Conservation (phyloP, 1,284 basidiomycete species). For the Papiliotrema nemorosa region DNA sequence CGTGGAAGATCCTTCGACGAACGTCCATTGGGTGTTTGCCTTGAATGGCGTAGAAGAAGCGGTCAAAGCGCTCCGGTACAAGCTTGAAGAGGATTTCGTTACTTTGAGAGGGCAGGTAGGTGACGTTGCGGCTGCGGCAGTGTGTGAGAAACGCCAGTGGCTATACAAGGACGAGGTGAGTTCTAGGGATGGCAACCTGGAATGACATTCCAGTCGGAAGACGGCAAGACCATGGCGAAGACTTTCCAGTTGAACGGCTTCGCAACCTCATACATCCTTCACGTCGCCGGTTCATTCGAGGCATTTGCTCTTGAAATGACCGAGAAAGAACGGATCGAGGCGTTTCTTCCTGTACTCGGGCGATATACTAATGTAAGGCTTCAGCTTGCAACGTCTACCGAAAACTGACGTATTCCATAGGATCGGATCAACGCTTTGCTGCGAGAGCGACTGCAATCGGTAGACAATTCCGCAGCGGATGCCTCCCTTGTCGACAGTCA, state of each 20-base stretch:
- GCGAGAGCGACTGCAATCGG: background rate
- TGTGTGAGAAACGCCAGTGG: conserved; percentile 5
- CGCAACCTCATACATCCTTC: conserved; percentile 6
- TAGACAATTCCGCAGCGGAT: background rate
- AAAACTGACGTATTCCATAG: background rate
- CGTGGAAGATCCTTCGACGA: background rate
- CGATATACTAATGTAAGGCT: background rate
- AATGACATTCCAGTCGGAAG: background rate
- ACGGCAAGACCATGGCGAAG: background rate
- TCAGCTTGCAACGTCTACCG: background rate
- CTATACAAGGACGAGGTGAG: conserved; percentile 4
- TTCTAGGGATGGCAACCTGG: background rate
- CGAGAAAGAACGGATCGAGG: background rate
- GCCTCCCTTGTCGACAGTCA: too few relatives aligned
- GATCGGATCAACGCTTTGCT: background rate
- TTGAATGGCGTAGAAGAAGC: conserved; percentile 11
- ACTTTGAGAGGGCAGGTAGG: background rate
- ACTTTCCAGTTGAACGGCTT: conserved; percentile 6
- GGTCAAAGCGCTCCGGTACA: background rate
- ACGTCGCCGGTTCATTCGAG: background rate
- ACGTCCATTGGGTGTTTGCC: conserved; percentile 11
- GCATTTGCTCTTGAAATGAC: background rate
- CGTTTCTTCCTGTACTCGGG: conserved; percentile 3
- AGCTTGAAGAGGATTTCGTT: conserved; percentile 6
- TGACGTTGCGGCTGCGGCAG: background rate